A percentile compares a stretch with the other conserved stretches of the same genome.
phyloP scores from a whole-genome alignment of 495 filamentous ascomycete species.

The Penicillium dipodomyicola region DNA sequence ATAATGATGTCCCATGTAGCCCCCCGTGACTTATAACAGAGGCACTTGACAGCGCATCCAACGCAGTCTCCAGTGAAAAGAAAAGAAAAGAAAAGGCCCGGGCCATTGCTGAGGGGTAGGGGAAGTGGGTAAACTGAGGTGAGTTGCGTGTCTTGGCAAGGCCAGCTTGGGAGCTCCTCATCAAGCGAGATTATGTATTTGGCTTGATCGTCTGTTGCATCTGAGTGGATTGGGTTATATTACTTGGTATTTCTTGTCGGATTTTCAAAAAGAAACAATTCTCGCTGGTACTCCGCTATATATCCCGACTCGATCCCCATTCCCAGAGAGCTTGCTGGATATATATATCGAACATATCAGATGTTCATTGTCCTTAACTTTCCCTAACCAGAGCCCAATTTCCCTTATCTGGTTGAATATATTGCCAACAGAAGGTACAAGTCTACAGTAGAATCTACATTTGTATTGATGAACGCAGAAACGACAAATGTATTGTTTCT shows the following conservation, averaged over 20 bases:
- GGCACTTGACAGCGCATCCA: neutral
- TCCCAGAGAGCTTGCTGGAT: neutral
- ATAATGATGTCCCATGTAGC: neutral
- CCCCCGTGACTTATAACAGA: no score
- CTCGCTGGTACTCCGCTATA: neutral
- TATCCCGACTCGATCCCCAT: neutral
- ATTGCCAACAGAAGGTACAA: neutral
- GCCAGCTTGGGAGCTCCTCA: constrained; percentile 1
- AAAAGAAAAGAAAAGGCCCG: neutral
- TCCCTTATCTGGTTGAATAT: no score
- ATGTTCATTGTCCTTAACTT: neutral
- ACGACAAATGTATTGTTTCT: constrained; percentile 46
- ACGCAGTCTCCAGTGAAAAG: constrained; percentile 5
- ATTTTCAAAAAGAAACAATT: neutral
- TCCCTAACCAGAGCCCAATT: neutral
- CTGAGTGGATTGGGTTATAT: neutral
- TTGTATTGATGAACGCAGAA: constrained; percentile 26
- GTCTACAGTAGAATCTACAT: neutral
- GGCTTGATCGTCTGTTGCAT: constrained; percentile 1
- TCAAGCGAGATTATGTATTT: constrained; percentile 1
- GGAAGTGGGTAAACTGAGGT: constrained; percentile 23
- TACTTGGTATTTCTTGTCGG: neutral
- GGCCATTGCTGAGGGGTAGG: constrained; percentile 13
- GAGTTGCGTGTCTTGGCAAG: constrained; percentile 23
- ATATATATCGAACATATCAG: neutral